Evolutionary conservation across 441 rosid genomes (phyloP), one percentile per base, ranked within the genome.

Genomic region (Adansonia gregorii): DNA sequence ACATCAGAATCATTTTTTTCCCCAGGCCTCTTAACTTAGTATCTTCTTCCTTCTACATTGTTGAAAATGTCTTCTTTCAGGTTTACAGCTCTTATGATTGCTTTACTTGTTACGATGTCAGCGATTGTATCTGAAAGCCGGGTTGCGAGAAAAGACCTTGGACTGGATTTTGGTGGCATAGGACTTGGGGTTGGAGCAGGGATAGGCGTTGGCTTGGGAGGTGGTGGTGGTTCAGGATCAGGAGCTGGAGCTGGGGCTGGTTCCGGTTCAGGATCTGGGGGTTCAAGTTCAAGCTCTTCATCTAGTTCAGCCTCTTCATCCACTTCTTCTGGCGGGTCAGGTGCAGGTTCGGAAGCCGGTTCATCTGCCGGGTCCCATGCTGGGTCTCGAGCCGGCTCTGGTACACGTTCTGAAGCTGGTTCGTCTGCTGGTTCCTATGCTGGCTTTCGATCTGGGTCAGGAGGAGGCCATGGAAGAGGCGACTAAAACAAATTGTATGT

Each of bases 101-200:
- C 84, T 67, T 81, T 88, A 73, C 72, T 88, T 59, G 78, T 84
- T 20, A 80, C 87, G 24, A 72, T 83, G 75, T 77, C 81, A 8
- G 74, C 78, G 49, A 67, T 78, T 79, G 78, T 84, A 31, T 76
- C 84, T 6, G 90, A 88, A 69, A 80, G 89, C 72, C 86, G 88
- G 20, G 86, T 88, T n/a, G 88, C 91, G 8, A 84, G 90, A 73
- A 86, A 90, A 81, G 89, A 88, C 83, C 84, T 90, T 2, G 93
- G 93, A 14, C 9, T 90, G 55, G 91, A 88, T 81, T 83, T 88
- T 22, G 91, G 90, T 8, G 90, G 92, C 22, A 22, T 83, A 46
- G 90, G 88, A 15, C 43, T 88, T 41, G 94, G 92, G 41, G 59
- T 79, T 14, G 93, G 95, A 31, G 17, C 87, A 51, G 94, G 93